Percentiles rank a stretch among this genome's conserved stretches.
Conservation (phyloP, 192 early-diverging fungal genomes). For the Umbelopsis ramanniana region DNA sequence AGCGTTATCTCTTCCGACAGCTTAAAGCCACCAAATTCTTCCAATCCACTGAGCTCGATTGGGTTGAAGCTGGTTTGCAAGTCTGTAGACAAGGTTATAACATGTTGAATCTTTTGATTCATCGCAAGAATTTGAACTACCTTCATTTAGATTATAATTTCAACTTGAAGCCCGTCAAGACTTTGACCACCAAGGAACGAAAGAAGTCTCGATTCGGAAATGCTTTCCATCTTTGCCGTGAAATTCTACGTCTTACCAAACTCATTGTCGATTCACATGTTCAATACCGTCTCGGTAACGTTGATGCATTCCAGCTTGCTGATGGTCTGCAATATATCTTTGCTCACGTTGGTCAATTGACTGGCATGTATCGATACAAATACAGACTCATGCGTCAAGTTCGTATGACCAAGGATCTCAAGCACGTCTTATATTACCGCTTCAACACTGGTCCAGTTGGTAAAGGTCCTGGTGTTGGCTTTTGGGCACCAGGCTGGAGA, state of each 20-base stretch:
- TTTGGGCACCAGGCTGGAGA: conserved; percentile 99
- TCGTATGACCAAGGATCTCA: conserved; percentile 71
- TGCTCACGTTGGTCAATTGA: conserved; percentile 97
- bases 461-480: conserved; percentile 97
- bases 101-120: conserved; percentile 98
- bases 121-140: conserved; percentile 98
- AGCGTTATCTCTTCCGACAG: conserved; percentile 95
- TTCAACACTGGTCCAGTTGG: conserved; percentile 97
- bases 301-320: conserved; percentile 98
- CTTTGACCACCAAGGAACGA: conserved; percentile 98
- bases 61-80: conserved; percentile 99
- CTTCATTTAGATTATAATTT: conserved; percentile 99
- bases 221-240: conserved; percentile 94
- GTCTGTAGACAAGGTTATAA: conserved; percentile 99
- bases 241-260: conserved; percentile 96
- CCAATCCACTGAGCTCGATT: conserved; percentile 97
- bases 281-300: conserved; percentile 96
- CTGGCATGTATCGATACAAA: conserved; percentile 99
- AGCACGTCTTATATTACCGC: conserved; percentile 53
- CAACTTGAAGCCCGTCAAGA: conserved; percentile 98
- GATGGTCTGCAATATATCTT: conserved; percentile 99
- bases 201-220: conserved; percentile 99
- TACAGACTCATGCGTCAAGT: conserved; percentile 98
- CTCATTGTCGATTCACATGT: conserved; percentile 97
- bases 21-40: conserved; percentile 98